These are phyloP conservation scores for Pichia paraexigua DNA, from an alignment of 805 yeast species.

Conservation along the genomic window DNA sequence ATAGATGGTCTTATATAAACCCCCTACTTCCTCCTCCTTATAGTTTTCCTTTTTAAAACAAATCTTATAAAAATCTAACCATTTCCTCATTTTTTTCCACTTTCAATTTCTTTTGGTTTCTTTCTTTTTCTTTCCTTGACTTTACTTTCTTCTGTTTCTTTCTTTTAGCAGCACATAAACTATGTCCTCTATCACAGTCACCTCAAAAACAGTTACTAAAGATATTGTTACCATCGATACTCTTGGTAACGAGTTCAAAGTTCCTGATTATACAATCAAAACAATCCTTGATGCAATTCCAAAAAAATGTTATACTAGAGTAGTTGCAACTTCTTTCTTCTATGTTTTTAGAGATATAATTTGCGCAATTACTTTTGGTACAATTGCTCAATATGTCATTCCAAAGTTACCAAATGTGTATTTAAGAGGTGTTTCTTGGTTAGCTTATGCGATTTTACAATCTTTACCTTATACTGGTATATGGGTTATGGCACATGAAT, in stretches of 20 bases:
- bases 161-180: not conserved
- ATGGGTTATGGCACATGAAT: slow-evolving; percentile 87
- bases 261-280: slow-evolving; percentile 70
- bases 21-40: not conserved
- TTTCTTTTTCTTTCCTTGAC: not conserved
- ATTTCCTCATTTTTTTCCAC: not conserved
- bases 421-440: slow-evolving; percentile 53
- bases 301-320: slow-evolving; percentile 62
- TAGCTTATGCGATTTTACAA: slow-evolving; percentile 41
- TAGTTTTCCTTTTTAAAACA: not conserved
- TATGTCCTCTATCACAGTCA: slow-evolving; percentile 30
- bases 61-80: not conserved
- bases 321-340: slow-evolving; percentile 43
- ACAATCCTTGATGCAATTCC: slow-evolving; percentile 70
- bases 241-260: slow-evolving; percentile 58
- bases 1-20: not conserved
- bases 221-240: slow-evolving; percentile 47
- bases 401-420: slow-evolving; percentile 37
- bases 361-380: slow-evolving; percentile 41
- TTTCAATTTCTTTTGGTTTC: not conserved
- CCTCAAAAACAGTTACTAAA: slow-evolving; percentile 16
- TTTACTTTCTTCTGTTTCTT: not conserved
- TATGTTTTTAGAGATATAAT: slow-evolving; percentile 64
- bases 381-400: slow-evolving; percentile 45
- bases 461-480: slow-evolving; percentile 70